Conservation (phyloP, 2,329 filamentous ascomycete species). For the Diaporthe australafricana region DNA sequence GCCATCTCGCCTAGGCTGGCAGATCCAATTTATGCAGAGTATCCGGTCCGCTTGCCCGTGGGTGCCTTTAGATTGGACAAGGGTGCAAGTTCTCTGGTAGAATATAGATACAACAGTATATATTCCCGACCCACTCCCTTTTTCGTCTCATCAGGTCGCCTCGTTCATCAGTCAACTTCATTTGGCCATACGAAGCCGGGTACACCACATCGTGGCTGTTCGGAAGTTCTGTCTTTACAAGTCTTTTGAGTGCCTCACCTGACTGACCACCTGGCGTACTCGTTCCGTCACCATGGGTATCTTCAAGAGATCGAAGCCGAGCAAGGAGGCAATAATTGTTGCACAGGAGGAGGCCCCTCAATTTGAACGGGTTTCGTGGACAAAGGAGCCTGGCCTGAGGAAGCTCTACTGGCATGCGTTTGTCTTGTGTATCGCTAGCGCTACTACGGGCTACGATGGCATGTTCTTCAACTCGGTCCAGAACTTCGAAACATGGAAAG, state of each 20-base stretch:
- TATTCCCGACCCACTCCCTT: conserved; percentile 14
- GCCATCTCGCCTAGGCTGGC: conserved; percentile 19
- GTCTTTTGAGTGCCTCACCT: conserved; percentile 5
- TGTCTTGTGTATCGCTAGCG: conserved; percentile 64
- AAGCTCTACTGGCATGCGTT: conserved; percentile 66
- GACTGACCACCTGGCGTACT: not conserved
- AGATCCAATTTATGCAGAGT: conserved; percentile 30
- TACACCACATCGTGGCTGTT: conserved; percentile 18
- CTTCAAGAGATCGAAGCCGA: conserved; percentile 43
- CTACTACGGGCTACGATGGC: conserved; percentile 67
- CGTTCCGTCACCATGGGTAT: conserved; percentile 42
- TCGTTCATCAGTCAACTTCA: conserved; percentile 1
- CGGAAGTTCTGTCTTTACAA: not conserved
- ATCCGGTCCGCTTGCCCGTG: conserved; percentile 33
- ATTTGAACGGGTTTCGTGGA: conserved; percentile 64
- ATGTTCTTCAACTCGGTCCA: conserved; percentile 59
- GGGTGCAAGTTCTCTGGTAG: not conserved
- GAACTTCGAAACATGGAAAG: conserved; percentile 57
- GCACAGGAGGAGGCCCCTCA: conserved; percentile 62
- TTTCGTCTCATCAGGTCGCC: not conserved
- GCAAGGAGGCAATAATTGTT: conserved; percentile 39
- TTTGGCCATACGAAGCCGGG: conserved; percentile 14
- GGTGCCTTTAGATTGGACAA: not conserved
- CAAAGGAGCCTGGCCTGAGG: conserved; percentile 64
- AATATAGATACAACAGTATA: conserved; percentile 22